Evolutionary conservation across 2,329 filamentous ascomycete genomes (phyloP), one percentile per base, ranked within the genome.

Genomic region (Trematosphaeria pertusa): DNA sequence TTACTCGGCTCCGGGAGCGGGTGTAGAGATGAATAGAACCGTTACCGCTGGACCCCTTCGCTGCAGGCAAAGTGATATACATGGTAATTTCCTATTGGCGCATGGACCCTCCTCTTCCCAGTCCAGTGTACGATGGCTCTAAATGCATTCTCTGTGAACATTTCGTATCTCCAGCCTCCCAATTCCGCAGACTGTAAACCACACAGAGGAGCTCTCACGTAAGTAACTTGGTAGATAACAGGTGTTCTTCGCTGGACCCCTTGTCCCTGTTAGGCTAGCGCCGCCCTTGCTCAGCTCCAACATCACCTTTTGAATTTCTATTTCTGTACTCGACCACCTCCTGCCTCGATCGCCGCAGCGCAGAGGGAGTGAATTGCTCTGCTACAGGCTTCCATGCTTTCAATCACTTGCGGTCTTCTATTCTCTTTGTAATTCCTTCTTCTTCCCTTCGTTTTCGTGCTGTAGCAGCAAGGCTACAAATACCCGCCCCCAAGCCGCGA

Each of bases 311-410:
- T 18, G 34, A 48, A 52, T 47, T 59, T 57, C 64, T 66, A 66
- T 62, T 61, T 66, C 50, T 43, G 62, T 57, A 59, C 36, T 26
- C 32, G 37, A 39, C 38, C 26, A 28, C 42, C 51, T 55, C 43
- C 52, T 56, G 48, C 53, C 50, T 55, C 52, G 49, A 54, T 49
- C 45, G 48, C 47, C 40, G 50, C 56, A 59, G 42, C 50, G 57
- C 53, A 59, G 54, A 58, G 52, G 58, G 58, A 50, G 47, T 54
- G 42, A 54, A 48, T 43, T 47, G 41, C 43, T 43, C 48, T 46
- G 48, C 47, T 47, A 45, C 41, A 34, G 38, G 44, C 53, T 50
- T 39, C 38, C 31, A 40, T 52, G 46, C 41, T 37, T 35, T 50
- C 46, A 45, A 48, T 52, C 50, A 31, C 40, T 38, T 46, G 37